phyloP scores from a whole-genome alignment of 2,329 filamentous ascomycete species.

The Verticillium dahliae region DNA sequence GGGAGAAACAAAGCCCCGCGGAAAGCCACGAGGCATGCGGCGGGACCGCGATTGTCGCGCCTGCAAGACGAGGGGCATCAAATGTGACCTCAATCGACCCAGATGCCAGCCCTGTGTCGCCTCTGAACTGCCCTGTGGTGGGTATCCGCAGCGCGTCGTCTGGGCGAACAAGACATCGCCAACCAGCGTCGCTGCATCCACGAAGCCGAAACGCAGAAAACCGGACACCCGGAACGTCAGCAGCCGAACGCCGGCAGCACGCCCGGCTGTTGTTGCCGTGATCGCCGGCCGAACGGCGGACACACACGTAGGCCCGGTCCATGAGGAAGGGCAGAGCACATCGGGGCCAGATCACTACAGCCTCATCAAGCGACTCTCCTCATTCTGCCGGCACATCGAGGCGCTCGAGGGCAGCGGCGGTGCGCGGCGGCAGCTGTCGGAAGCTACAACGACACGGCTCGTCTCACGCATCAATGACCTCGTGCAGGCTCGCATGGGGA shows the following conservation, averaged over 20 bases:
- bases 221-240: background rate
- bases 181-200: slow-evolving; percentile 5
- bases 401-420: background rate
- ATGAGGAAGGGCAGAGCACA: background rate
- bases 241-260: background rate
- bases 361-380: background rate
- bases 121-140: slow-evolving; percentile 20
- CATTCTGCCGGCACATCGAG: background rate
- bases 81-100: slow-evolving; percentile 7
- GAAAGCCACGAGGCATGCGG: background rate
- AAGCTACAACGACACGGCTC: slow-evolving; percentile 10
- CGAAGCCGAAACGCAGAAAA: slow-evolving; percentile 8
- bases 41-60: slow-evolving; percentile 3
- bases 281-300: background rate
- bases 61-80: slow-evolving; percentile 9
- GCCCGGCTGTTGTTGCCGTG: background rate
- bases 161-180: slow-evolving; percentile 14
- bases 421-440: background rate
- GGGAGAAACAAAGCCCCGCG: background rate
- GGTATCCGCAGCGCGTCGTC: slow-evolving; percentile 23
- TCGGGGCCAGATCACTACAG: background rate
- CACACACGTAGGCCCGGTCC: background rate
- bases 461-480: slow-evolving; percentile 18
- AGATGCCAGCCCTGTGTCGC: slow-evolving; percentile 9
- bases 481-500: slow-evolving; percentile 11